Base-by-base conservation (phyloP, 2,329 filamentous ascomycete species). In the Fusarium torulosum region DNA sequence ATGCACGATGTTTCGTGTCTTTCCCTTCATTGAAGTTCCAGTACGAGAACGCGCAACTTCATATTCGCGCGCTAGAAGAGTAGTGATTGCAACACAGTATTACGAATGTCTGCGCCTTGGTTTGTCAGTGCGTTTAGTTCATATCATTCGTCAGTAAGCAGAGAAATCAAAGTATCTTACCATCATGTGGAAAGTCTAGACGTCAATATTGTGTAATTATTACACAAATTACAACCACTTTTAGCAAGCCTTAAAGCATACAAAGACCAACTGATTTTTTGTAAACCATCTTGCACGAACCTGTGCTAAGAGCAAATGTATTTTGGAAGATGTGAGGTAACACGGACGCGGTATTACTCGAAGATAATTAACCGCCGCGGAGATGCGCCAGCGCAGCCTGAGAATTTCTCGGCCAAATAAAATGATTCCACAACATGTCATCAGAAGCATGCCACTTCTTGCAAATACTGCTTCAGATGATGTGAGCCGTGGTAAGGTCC, bases 301-400 rank as follows among this genome's bases (percentile, higher is more conserved):
- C 17, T n/a, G 7, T 37, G 35, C 9, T 10, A 9, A 10, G 35
- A 37, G 7, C 17, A 10, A n/a, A 37, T 37, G n/a, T 11, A 17
- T 20, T 5, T n/a, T 27, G 5, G n/a, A 53, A 53, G 46, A 31
- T 27, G 33, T n/a, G 23, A 7, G n/a, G 5, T 42, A 15, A 51
- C 27, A 21, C 6, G 11, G 29, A 25, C 20, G 31, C 53, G 59
- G 15, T 21, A 25, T 27, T 47, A 44, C 54, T 43, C 33, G 49
- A 49, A 65, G 40, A 64, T 51, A 37, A 37, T 23, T 45, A 40
- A 65, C 27, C 43, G 21, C 62, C 62, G 62, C 60, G 60, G 59
- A 65, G 62, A 65, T 60, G 43, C 49, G 13, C 11, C 23, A 64
- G 53, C 50, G n/a, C 15, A 17, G 2, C 4, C 20, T 23, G 37